phyloP scores from a whole-genome alignment of 1,139 yeast genomes.

The Blastobotrys indianensis region DNA sequence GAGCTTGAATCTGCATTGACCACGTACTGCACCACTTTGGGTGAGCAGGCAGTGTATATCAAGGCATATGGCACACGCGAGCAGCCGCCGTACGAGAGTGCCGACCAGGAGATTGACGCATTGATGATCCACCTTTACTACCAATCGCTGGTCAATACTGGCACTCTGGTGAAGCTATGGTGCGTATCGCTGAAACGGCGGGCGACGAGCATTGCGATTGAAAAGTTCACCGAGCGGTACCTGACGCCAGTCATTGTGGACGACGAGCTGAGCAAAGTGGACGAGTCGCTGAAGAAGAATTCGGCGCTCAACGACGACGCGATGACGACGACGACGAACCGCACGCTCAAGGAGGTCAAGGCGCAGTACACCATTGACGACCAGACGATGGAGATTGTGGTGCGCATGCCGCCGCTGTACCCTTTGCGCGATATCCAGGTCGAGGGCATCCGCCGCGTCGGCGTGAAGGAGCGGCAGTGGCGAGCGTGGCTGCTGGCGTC shows the following conservation, averaged over 20 bases:
- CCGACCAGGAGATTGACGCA: slow-evolving; percentile 30
- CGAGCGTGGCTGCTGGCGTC: slow-evolving; percentile 92
- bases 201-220: slow-evolving; percentile 52
- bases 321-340: slow-evolving; percentile 57
- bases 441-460: slow-evolving; percentile 73
- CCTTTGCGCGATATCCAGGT: slow-evolving; percentile 72
- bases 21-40: neutral
- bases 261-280: slow-evolving; percentile 53
- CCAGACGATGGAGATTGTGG: slow-evolving; percentile 74
- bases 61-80: slow-evolving; percentile 9
- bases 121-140: slow-evolving; percentile 50
- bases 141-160: slow-evolving; percentile 51
- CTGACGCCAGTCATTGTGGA: slow-evolving; percentile 62
- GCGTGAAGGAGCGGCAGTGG: slow-evolving; percentile 91
- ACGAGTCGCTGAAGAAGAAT: slow-evolving; percentile 33
- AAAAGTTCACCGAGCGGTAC: slow-evolving; percentile 52
- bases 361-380: slow-evolving; percentile 80
- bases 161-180: slow-evolving; percentile 70
- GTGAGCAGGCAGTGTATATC: slow-evolving; percentile 1
- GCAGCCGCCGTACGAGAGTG: slow-evolving; percentile 11
- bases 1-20: slow-evolving; percentile 2
- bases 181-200: slow-evolving; percentile 55
- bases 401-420: slow-evolving; percentile 62
- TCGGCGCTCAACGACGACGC: slow-evolving; percentile 45
- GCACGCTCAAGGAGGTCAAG: slow-evolving; percentile 60